Conservation (phyloP, 2,329 filamentous ascomycete species). For the Ascochyta lentis region DNA sequence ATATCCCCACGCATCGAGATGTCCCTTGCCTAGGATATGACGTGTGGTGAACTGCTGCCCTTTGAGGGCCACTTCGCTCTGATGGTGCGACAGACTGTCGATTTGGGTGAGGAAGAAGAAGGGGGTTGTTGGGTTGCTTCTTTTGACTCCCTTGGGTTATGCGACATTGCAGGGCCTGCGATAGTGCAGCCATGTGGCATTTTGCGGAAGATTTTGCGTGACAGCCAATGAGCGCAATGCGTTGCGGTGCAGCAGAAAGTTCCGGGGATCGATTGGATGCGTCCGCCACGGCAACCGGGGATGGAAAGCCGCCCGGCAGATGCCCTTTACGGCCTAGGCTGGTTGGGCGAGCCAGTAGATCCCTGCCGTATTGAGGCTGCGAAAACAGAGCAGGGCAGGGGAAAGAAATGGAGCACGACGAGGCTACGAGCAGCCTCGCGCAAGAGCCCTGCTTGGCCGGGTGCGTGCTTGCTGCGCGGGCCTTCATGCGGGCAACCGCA, state of each 20-base stretch:
- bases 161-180: constrained; percentile 22
- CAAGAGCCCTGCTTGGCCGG: constrained; percentile 22
- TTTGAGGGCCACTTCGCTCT: not conserved
- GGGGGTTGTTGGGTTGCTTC: not conserved
- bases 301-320: constrained; percentile 27
- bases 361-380: constrained; percentile 24
- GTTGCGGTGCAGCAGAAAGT: constrained; percentile 13
- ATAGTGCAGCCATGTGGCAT: constrained; percentile 21
- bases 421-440: constrained; percentile 33
- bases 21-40: constrained; percentile 5
- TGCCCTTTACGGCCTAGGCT: constrained; percentile 8
- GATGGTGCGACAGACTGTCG: constrained; percentile 1
- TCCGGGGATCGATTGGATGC: constrained; percentile 20
- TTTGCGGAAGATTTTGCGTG: not conserved
- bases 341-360: constrained; percentile 20
- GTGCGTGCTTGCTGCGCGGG: constrained; percentile 31
- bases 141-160: constrained; percentile 2
- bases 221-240: constrained; percentile 24
- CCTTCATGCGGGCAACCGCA: constrained; percentile 31
- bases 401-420: constrained; percentile 17
- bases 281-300: constrained; percentile 31
- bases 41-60: constrained; percentile 1
- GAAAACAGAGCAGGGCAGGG: constrained; percentile 20
- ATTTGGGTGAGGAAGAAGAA: not conserved
- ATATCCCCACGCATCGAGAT: constrained; percentile 3